These are phyloP conservation scores for Eutrema salsugineum DNA, from an alignment of 441 rosid species.

Conservation along the genomic window DNA sequence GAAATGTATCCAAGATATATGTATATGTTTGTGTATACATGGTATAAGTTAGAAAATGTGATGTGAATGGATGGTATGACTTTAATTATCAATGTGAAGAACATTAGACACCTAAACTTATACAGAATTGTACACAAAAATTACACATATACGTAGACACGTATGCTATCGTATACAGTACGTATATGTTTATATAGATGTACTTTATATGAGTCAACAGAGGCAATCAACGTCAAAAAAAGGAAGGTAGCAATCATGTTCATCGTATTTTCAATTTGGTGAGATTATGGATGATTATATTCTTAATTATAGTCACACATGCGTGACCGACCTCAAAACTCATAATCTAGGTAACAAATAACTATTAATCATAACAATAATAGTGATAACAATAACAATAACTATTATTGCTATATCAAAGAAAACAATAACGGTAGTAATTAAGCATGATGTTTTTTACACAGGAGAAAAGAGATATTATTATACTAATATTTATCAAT, in stretches of 20 bases:
- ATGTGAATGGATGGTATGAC: not conserved
- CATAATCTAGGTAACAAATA: slow-evolving; percentile 4
- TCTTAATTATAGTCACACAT: slow-evolving; percentile 9
- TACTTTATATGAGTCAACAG: not conserved
- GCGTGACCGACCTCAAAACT: slow-evolving; percentile 29
- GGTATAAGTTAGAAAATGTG: not conserved
- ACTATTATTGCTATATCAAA: too few relatives aligned
- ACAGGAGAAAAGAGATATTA: not conserved
- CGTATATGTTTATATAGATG: not conserved
- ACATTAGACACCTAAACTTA: not conserved
- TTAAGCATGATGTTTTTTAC: not conserved
- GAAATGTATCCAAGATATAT: not conserved
- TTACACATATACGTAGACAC: not conserved
- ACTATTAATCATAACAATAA: not conserved
- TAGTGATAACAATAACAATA: not conserved
- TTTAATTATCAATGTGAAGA: not conserved
- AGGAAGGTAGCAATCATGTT: slow-evolving; percentile 13
- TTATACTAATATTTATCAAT: not conserved
- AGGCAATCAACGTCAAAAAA: slow-evolving; percentile 2
- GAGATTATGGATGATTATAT: not conserved
- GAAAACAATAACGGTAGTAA: too few relatives aligned
- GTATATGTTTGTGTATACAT: too few relatives aligned
- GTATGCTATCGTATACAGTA: not conserved
- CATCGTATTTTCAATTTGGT: not conserved
- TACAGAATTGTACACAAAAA: not conserved